phyloP scores from a whole-genome alignment of 331 rosid genomes.

The Cydonia oblonga region DNA sequence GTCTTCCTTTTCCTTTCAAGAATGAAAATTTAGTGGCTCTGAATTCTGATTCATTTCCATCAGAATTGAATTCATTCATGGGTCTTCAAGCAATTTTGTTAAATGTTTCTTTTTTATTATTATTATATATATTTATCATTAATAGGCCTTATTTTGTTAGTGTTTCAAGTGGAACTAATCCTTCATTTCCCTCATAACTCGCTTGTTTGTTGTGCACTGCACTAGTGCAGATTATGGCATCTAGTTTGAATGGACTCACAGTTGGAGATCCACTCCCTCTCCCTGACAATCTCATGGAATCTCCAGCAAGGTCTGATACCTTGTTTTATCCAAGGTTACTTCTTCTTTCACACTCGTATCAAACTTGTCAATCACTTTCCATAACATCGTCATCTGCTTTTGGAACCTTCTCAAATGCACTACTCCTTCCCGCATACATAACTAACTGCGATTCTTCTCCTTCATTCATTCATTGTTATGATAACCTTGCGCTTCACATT shows the following conservation, averaged over 20 bases:
- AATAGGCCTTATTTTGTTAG: neutral
- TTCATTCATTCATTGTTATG: neutral
- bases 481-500: neutral
- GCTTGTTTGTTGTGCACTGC: neutral
- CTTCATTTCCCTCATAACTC: neutral
- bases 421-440: neutral
- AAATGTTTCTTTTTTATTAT: too few species aligned
- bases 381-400: neutral
- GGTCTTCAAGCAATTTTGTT: too few species aligned
- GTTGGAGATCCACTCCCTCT: slow-evolving; percentile 90
- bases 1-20: neutral
- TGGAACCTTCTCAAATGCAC: neutral
- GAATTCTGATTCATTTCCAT: neutral
- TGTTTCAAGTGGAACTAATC: neutral
- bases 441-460: neutral
- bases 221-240: slow-evolving; percentile 73
- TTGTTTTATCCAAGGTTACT: slow-evolving; percentile 53
- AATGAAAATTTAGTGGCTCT: neutral
- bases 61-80: neutral
- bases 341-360: neutral
- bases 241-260: slow-evolving; percentile 92
- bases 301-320: slow-evolving; percentile 89
- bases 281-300: slow-evolving; percentile 85
- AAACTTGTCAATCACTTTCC: neutral
- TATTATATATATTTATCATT: too few species aligned